Percentiles rank a stretch among this genome's conserved stretches.
Conservation (phyloP, 371 early-diverging fungal species). For the Parasitella parasitica region DNA sequence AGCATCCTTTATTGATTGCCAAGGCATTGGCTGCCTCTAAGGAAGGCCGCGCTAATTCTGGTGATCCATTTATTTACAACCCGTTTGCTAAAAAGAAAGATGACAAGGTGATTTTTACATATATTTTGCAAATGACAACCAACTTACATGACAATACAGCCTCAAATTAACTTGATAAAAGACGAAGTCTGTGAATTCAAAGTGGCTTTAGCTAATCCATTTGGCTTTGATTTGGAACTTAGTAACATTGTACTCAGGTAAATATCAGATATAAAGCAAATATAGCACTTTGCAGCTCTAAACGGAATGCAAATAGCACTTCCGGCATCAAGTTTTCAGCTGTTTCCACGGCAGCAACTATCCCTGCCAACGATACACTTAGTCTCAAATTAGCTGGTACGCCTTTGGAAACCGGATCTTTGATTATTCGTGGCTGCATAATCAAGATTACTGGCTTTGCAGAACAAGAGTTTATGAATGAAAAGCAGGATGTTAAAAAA, state of each 20-base stretch:
- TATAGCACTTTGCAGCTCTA: too few species aligned
- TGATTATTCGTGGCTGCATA: constrained; percentile 69
- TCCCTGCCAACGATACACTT: constrained; percentile 68
- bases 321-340: constrained; percentile 66
- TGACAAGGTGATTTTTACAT: constrained; percentile 34
- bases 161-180: constrained; percentile 51
- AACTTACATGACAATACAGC: not conserved
- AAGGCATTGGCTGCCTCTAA: constrained; percentile 28
- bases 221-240: constrained; percentile 78
- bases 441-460: constrained; percentile 74
- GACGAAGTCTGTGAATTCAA: constrained; percentile 73
- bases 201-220: constrained; percentile 74
- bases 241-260: constrained; percentile 67
- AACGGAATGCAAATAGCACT: constrained; percentile 54
- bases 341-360: constrained; percentile 55
- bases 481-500: constrained; percentile 34
- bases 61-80: constrained; percentile 78
- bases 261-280: not conserved
- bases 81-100: constrained; percentile 65
- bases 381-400: constrained; percentile 66
- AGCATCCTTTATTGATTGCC: constrained; percentile 26
- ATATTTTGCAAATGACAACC: not conserved
- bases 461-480: constrained; percentile 69
- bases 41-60: constrained; percentile 22
- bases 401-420: constrained; percentile 64